Percentiles rank a stretch among this genome's conserved stretches.
Evolutionary conservation across 805 yeast genomes (phyloP).

Genomic region (Pichia insulana): DNA sequence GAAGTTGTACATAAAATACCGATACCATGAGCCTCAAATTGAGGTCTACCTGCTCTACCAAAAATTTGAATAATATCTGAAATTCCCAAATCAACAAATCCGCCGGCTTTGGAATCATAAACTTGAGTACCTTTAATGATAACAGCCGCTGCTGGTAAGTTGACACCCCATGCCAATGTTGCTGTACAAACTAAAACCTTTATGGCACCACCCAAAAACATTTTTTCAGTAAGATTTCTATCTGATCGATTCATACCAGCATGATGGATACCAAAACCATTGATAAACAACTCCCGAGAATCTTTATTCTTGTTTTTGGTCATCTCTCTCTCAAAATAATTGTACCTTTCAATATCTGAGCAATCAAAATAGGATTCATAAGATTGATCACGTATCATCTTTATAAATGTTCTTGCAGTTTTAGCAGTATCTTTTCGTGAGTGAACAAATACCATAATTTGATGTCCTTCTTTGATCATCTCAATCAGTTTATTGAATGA

Average conservation of each 20-base stretch:
- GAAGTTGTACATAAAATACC: constrained; percentile 82
- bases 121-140: constrained; percentile 95
- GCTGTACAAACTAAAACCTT: constrained; percentile 93
- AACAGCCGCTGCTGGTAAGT: constrained; percentile 95
- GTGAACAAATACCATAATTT: constrained; percentile 95
- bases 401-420: constrained; percentile 65
- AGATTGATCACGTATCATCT: constrained; percentile 53
- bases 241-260: constrained; percentile 95
- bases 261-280: constrained; percentile 91
- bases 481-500: constrained; percentile 69
- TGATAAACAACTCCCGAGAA: constrained; percentile 64
- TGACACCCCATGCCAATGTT: constrained; percentile 99
- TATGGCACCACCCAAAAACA: constrained; percentile 79
- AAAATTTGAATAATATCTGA: constrained; percentile 96
- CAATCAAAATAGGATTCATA: constrained; percentile 55
- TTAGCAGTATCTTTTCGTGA: constrained; percentile 88
- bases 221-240: constrained; percentile 78
- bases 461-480: constrained; percentile 61
- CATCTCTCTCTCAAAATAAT: constrained; percentile 54
- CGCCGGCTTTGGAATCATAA: constrained; percentile 91
- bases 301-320: constrained; percentile 67
- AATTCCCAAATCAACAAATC: constrained; percentile 85
- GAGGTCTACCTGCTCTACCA: constrained; percentile 99
- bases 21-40: constrained; percentile 84
- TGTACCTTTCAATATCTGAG: constrained; percentile 33